Evolutionary conservation across 495 filamentous ascomycete species (phyloP), one percentile per base, ranked within the genome.

Genomic region (Aspergillus carlsbadensis): DNA sequence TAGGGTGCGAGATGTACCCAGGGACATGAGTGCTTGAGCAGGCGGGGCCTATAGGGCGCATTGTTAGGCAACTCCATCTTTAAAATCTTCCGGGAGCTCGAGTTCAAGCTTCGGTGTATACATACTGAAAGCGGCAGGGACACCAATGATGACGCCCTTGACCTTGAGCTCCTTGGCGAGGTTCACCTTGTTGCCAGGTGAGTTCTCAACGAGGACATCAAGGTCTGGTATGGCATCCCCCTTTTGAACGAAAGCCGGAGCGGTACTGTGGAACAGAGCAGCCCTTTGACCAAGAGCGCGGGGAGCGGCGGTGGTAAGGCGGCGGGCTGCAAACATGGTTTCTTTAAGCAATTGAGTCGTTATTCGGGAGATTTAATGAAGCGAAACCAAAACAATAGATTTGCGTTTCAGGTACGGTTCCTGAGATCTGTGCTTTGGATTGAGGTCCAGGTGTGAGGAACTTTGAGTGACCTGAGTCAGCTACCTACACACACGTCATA

Each of bases 91-190:
- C 29, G 17, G 14, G 21, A 49, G 4, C 22, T 44, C 17, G 24
- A 34, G 22, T 8, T 31, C 22, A 37, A 43, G 22, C 21, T 0
- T 43, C 44, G 22, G 46, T 48, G 29, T 41, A 46, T 41, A 77
- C 83, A 50, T 74, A 86, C 83, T 89, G 77, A 91, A 96, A 15
- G 92, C 94, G 10, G 90, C 94, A 1, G 94, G 94, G 36, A 95
- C 90, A 44, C 93, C 93, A 56, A 98, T 82, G 64, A 98, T 87
- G 52, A 97, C 71, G 40, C 85, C 91, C 67, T 87, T 84, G 42
- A 82, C 84, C 54, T 72, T 73, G 59, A 95, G 79, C 70, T 91
- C 89, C 61, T 87, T 81, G 62, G 84, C 83, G 52, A 98, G 79
- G 68, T 89, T 94, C 65, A 97, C 84, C 72, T 90, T 91, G 80